phyloP scores from a whole-genome alignment of 805 yeast genomes.

The Yamadazyma philogaea region DNA sequence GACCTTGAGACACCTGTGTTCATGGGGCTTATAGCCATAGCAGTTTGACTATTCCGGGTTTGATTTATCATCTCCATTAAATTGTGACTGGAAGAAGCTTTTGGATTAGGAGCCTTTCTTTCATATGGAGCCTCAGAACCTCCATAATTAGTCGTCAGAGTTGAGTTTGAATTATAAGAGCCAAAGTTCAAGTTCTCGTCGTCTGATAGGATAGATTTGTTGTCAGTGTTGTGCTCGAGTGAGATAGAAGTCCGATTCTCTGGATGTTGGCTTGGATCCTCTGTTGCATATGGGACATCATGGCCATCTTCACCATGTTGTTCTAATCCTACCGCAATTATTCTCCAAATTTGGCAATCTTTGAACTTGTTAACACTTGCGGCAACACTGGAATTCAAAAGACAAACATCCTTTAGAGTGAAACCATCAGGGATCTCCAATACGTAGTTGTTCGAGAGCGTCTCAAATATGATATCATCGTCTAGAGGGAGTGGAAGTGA shows the following conservation, averaged over 20 bases:
- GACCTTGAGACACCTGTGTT: conserved; percentile 15
- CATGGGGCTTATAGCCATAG: conserved; percentile 18
- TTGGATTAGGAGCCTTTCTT: conserved; percentile 13
- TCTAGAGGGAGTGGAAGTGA: conserved; percentile 42
- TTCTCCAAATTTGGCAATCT: conserved; percentile 63
- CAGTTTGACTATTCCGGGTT: conserved; percentile 16
- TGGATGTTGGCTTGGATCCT: neutral
- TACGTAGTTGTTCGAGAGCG: conserved; percentile 49
- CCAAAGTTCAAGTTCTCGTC: conserved; percentile 37
- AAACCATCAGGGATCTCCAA: conserved; percentile 47
- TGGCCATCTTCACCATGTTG: conserved; percentile 16
- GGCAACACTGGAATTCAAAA: conserved; percentile 56
- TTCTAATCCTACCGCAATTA: conserved; percentile 49
- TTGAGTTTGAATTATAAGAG: conserved; percentile 40
- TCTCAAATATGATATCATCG: conserved; percentile 44
- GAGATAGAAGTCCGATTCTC: neutral
- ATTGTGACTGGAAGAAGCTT: conserved; percentile 19
- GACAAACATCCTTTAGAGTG: conserved; percentile 52
- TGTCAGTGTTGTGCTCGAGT: conserved; percentile 10
- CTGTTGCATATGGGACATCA: neutral
- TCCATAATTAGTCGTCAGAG: conserved; percentile 40
- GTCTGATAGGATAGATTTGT: conserved; percentile 33
- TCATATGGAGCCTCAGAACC: conserved; percentile 15
- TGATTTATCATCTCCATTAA: conserved; percentile 22
- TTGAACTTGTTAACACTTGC: conserved; percentile 47